Base-by-base conservation (phyloP, 805 yeast species). In the Lachancea sp. region DNA sequence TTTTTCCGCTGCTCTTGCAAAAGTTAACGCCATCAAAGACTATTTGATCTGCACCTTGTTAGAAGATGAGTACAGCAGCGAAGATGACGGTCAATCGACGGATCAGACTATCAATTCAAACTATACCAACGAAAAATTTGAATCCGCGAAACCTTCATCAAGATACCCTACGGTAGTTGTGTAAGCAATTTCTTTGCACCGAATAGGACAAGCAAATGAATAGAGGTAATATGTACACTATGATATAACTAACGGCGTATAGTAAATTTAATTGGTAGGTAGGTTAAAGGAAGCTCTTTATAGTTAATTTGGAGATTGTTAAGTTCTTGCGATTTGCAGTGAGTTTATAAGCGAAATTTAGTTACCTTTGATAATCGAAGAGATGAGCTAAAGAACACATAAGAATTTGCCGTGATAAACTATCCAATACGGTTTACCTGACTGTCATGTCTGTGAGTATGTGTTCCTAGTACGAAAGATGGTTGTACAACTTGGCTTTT, bases 31-130 rank as follows among this genome's bases (percentile, higher is more conserved):
- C 18, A 48, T 59, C 15, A 54, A 45, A 28, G 63, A 59, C 44
- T 60, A 56, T 39, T 38, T 56, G 34, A 36, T 58, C 13, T 60
- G 63, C 34, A 43, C 52, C 11, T 37, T 58, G 34, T 38, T 57
- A 29, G 64, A 60, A 41, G 56, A 58, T n/a, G 38, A 39, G 17
- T 39, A 26, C 29, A 33, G 19, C 12, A 22, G 16, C 9, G 33
- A 36, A 15, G 30, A 28, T 11, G 40, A 29, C 5, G 20, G n/a
- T 16, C 15, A n/a, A 11, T 15, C 31, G 9, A 23, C 12, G 22
- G 31, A 24, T 12, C 16, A 28, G 30, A 18, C 4, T 18, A 15
- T 9, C 30, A 4, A 16, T 9, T 9, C 30, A 13, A n/a, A 15
- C 7, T 4, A 4, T 5, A 9, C 6, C 7, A 18, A 12, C 15